Evolutionary conservation across 768 basidiomycete species (phyloP).

Genomic region (Lentinula raphanica): DNA sequence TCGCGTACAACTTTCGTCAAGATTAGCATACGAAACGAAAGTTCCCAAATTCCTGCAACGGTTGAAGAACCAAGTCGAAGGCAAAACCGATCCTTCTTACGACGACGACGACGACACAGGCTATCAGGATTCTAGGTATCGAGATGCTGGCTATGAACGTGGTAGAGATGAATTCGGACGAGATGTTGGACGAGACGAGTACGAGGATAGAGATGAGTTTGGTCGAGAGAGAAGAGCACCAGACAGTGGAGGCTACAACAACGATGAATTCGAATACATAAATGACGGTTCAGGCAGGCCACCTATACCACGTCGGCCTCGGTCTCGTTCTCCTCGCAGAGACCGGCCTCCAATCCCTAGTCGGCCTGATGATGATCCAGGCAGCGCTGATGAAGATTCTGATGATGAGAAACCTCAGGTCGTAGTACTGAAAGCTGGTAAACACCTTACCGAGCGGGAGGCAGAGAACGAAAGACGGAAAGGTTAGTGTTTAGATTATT

Average conservation of each 20-base stretch:
- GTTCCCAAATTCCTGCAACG: conserved; percentile 41
- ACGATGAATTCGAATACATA: conserved; percentile 32
- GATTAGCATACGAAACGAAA: conserved; percentile 38
- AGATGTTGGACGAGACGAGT: background rate
- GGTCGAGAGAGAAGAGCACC: conserved; percentile 26
- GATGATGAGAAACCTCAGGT: conserved; percentile 47
- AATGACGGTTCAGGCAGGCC: conserved; percentile 45
- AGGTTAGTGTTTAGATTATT: conserved; percentile 24
- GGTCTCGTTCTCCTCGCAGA: background rate
- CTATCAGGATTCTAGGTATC: background rate
- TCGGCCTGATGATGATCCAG: conserved; percentile 40
- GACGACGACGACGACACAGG: conserved; percentile 23
- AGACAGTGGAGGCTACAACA: background rate
- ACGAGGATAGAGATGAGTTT: background rate
- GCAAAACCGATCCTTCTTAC: conserved; percentile 13
- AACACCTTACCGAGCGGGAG: conserved; percentile 54
- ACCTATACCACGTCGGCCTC: conserved; percentile 35
- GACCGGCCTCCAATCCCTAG: conserved; percentile 38
- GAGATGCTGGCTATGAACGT: background rate
- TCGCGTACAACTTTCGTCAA: conserved; percentile 42
- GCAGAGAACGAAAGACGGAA: conserved; percentile 51
- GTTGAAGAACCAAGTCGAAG: conserved; percentile 34
- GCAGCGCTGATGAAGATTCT: conserved; percentile 46
- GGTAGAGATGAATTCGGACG: background rate
- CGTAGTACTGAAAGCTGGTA: conserved; percentile 43